Evolutionary conservation across 345 rosid genomes (phyloP).

Genomic region (Theobroma cacao): DNA sequence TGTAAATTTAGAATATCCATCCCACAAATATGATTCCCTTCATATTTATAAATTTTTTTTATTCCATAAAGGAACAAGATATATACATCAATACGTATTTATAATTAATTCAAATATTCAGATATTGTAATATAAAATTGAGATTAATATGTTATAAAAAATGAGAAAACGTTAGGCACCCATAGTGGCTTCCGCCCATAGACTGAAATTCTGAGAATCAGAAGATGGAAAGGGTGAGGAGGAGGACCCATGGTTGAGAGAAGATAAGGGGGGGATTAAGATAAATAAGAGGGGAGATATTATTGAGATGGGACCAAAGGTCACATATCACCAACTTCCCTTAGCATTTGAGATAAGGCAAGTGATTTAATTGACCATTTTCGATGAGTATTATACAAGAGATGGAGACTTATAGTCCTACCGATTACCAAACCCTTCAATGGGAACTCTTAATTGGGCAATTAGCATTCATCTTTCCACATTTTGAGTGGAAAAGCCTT

Average conservation of each 20-base stretch:
- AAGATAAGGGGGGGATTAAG: not conserved
- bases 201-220: not conserved
- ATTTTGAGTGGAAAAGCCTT: not conserved
- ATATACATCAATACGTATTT: too few relatives aligned
- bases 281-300: not conserved
- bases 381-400: not conserved
- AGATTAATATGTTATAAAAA: too few relatives aligned
- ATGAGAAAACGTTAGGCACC: not conserved
- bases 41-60: not conserved
- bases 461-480: not conserved
- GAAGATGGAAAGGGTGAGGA: not conserved
- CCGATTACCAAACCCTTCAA: not conserved
- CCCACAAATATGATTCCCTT: not conserved
- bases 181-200: not conserved
- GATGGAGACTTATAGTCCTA: not conserved
- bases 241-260: not conserved
- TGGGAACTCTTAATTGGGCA: not conserved
- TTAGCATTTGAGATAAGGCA: not conserved
- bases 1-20: not conserved
- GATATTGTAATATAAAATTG: too few relatives aligned
- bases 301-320: constrained; percentile 1
- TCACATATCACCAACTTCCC: not conserved
- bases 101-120: too few relatives aligned
- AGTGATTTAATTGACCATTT: not conserved
- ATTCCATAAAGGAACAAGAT: too few relatives aligned